These are phyloP conservation scores for Volvox carteri DNA, from an alignment of 163 green algal species.

Conservation along the genomic window DNA sequence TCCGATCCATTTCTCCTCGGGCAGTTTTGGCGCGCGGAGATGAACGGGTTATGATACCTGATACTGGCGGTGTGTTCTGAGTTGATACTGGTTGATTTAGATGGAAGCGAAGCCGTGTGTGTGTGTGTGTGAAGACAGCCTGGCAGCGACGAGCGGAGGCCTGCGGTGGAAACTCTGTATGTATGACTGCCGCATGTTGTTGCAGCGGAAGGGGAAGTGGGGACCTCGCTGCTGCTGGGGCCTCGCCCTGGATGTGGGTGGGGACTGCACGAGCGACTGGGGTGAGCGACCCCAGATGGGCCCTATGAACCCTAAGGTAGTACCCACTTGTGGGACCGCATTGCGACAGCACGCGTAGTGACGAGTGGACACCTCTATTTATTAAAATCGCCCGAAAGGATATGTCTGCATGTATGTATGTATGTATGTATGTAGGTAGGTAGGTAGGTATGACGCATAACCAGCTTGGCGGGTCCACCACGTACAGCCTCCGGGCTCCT, in stretches of 20 bases:
- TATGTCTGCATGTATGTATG: not conserved
- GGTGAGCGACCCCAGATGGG: not conserved
- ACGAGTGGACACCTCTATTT: not conserved
- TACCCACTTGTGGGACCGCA: too few relatives aligned
- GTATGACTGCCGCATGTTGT: not conserved
- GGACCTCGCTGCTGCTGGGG: not conserved
- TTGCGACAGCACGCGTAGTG: too few relatives aligned
- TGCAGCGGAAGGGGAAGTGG: not conserved
- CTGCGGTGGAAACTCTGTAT: too few relatives aligned
- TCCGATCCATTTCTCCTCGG: too few relatives aligned
- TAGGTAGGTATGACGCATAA: not conserved
- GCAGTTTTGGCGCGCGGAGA: too few relatives aligned
- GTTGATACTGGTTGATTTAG: too few relatives aligned
- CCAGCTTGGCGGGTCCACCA: not conserved
- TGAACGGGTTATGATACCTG: too few relatives aligned
- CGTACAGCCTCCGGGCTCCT: not conserved
- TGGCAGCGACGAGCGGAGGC: too few relatives aligned
- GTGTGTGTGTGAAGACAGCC: too few relatives aligned
- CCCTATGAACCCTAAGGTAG: too few relatives aligned
- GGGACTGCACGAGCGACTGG: not conserved
- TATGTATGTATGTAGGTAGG: not conserved
- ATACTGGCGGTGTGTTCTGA: too few relatives aligned
- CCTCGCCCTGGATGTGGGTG: not conserved
- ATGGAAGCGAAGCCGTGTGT: too few relatives aligned
- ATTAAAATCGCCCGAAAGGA: not conserved